phyloP scores from a whole-genome alignment of 2,329 filamentous ascomycete species.

The Sclerotinia sclerotiorum region DNA sequence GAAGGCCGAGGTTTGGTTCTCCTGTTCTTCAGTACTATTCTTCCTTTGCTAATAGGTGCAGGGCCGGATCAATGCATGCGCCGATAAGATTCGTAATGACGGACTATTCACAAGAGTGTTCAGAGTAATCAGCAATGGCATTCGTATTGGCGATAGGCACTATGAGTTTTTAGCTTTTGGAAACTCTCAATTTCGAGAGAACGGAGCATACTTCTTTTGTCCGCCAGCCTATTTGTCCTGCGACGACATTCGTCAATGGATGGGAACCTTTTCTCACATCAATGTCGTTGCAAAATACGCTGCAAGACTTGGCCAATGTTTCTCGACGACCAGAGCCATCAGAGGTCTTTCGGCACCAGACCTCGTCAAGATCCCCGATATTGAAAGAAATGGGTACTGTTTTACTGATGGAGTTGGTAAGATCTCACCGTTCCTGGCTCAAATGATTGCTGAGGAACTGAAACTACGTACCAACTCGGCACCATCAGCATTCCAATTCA shows the following conservation, averaged over 20 bases:
- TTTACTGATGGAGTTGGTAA: constrained; percentile 95
- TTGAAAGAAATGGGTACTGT: constrained; percentile 64
- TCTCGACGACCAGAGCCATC: constrained; percentile 85
- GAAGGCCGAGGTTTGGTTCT: constrained; percentile 43
- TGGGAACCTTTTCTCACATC: constrained; percentile 84
- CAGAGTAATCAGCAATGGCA: constrained; percentile 71
- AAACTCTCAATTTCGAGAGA: constrained; percentile 90
- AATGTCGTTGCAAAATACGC: constrained; percentile 84
- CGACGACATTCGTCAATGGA: constrained; percentile 76
- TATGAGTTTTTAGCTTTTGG: constrained; percentile 94
- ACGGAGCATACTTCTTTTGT: constrained; percentile 91
- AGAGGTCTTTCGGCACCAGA: constrained; percentile 58
- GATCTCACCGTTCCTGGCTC: constrained; percentile 76
- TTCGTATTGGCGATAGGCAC: constrained; percentile 74
- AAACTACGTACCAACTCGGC: constrained; percentile 56
- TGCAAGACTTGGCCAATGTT: constrained; percentile 88
- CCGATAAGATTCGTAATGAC: constrained; percentile 56
- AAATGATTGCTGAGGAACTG: constrained; percentile 71
- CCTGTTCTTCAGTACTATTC: neutral
- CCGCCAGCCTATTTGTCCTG: constrained; percentile 66
- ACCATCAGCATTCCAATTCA: constrained; percentile 88
- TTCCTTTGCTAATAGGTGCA: constrained; percentile 40
- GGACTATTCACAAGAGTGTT: constrained; percentile 74
- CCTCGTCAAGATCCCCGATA: constrained; percentile 63
- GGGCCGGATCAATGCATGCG: constrained; percentile 58